Percentiles rank a stretch among this genome's conserved stretches.
Evolutionary conservation across 129 eudicot species (phyloP).

Genomic region (Tanacetum coccineum): DNA sequence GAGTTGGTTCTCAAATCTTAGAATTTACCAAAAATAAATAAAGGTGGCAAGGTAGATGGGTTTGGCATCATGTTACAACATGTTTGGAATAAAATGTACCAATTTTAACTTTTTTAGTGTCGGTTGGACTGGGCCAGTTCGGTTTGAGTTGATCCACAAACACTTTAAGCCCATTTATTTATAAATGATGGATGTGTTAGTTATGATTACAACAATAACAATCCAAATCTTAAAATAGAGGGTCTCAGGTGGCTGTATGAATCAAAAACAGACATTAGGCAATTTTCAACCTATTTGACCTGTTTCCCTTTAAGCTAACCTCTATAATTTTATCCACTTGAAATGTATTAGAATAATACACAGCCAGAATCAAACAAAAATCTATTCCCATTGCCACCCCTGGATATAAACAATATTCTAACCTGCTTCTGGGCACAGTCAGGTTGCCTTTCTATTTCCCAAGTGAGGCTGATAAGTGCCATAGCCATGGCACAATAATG

Average conservation of each 20-base stretch:
- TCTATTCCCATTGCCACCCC: too few species aligned
- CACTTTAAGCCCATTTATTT: background rate
- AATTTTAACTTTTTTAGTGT: background rate
- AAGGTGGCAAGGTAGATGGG: background rate
- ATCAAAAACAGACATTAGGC: background rate
- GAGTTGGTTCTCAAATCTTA: background rate
- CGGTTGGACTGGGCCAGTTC: background rate
- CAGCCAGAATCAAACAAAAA: background rate
- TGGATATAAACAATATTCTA: background rate
- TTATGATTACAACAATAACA: background rate
- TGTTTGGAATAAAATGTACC: background rate
- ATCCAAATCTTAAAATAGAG: background rate
- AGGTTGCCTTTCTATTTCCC: constrained; percentile 93
- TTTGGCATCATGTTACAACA: background rate
- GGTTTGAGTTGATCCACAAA: background rate
- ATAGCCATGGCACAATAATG: constrained; percentile 95
- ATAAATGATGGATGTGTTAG: background rate
- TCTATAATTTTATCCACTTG: background rate
- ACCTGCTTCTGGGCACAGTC: constrained; percentile 89
- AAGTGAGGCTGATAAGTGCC: constrained; percentile 96
- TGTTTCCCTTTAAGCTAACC: background rate
- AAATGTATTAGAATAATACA: constrained; percentile 1
- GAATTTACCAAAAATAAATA: background rate
- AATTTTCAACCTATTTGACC: background rate
- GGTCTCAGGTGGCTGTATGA: background rate